phyloP scores from a whole-genome alignment of 805 yeast species.

The Saturnispora gosingensis region DNA sequence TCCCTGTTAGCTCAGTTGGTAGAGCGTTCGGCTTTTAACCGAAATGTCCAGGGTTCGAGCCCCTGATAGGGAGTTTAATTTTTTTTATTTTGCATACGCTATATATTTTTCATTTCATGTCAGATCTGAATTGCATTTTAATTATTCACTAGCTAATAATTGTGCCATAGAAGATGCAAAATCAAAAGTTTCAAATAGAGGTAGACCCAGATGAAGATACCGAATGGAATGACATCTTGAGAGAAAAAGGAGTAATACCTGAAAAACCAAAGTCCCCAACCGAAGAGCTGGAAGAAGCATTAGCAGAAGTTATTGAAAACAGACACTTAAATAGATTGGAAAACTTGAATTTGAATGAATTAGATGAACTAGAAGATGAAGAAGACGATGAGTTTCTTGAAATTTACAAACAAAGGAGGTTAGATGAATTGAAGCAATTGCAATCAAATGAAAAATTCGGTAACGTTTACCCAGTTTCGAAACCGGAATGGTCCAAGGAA shows the following conservation, averaged over 20 bases:
- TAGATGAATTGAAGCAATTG: constrained; percentile 61
- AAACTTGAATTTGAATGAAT: constrained; percentile 64
- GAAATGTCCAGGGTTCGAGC: constrained; percentile 57
- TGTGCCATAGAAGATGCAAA: constrained; percentile 18
- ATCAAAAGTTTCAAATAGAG: constrained; percentile 66
- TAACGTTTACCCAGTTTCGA: constrained; percentile 63
- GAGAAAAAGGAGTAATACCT: constrained; percentile 88
- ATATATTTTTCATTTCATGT: background rate
- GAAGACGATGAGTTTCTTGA: constrained; percentile 88
- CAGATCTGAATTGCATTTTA: background rate
- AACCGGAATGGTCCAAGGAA: constrained; percentile 81
- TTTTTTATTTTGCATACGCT: background rate
- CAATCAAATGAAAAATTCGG: constrained; percentile 58
- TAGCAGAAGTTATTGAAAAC: constrained; percentile 68
- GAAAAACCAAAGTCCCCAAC: constrained; percentile 86
- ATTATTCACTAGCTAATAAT: background rate
- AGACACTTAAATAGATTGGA: constrained; percentile 83
- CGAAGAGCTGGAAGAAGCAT: constrained; percentile 74
- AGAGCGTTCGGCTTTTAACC: constrained; percentile 62
- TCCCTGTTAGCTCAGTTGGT: constrained; percentile 56
- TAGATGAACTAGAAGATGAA: constrained; percentile 83
- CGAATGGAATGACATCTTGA: constrained; percentile 94
- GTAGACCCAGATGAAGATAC: constrained; percentile 96
- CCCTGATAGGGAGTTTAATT: constrained; percentile 41
- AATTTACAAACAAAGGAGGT: constrained; percentile 63